These are phyloP conservation scores for Apophysomyces ossiformis DNA, from an alignment of 371 early-diverging fungal genomes.

Conservation along the genomic window DNA sequence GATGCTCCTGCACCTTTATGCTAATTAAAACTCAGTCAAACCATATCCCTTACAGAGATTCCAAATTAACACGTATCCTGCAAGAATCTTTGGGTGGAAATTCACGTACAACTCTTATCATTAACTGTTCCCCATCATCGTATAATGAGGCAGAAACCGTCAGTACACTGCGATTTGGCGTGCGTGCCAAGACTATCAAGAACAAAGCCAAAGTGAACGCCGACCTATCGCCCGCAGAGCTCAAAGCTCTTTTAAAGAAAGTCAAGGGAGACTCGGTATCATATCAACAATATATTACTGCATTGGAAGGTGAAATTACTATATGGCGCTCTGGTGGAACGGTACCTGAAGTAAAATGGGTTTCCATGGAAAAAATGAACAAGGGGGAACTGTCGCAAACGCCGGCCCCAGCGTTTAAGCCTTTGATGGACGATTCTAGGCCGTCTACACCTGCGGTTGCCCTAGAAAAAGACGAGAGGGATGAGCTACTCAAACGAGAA, in stretches of 20 bases:
- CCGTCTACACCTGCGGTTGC: slow-evolving; percentile 77
- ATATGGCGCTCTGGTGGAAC: slow-evolving; percentile 86
- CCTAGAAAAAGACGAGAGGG: slow-evolving; percentile 85
- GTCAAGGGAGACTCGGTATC: slow-evolving; percentile 76
- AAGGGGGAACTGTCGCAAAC: slow-evolving; percentile 42
- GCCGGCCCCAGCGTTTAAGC: slow-evolving; percentile 49
- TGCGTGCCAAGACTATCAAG: slow-evolving; percentile 75
- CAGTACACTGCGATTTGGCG: slow-evolving; percentile 89
- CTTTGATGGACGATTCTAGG: slow-evolving; percentile 42
- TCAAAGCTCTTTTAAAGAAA: slow-evolving; percentile 89
- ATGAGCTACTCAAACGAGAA: slow-evolving; percentile 90
- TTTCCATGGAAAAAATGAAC: slow-evolving; percentile 66
- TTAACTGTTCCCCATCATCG: slow-evolving; percentile 74
- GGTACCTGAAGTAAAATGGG: slow-evolving; percentile 76
- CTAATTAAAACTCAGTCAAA: slow-evolving; percentile 24
- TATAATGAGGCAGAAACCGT: slow-evolving; percentile 78
- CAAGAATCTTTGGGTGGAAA: slow-evolving; percentile 86
- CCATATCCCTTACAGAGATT: slow-evolving; percentile 91
- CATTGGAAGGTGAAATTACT: slow-evolving; percentile 83
- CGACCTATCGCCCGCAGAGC: slow-evolving; percentile 88
- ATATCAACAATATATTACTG: slow-evolving; percentile 77
- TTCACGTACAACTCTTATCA: slow-evolving; percentile 83
- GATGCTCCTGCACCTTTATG: not conserved
- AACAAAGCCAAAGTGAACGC: slow-evolving; percentile 98
- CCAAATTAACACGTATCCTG: slow-evolving; percentile 90